These are phyloP conservation scores for Termitomyces sp. DNA, from an alignment of 768 basidiomycete species.

Conservation along the genomic window DNA sequence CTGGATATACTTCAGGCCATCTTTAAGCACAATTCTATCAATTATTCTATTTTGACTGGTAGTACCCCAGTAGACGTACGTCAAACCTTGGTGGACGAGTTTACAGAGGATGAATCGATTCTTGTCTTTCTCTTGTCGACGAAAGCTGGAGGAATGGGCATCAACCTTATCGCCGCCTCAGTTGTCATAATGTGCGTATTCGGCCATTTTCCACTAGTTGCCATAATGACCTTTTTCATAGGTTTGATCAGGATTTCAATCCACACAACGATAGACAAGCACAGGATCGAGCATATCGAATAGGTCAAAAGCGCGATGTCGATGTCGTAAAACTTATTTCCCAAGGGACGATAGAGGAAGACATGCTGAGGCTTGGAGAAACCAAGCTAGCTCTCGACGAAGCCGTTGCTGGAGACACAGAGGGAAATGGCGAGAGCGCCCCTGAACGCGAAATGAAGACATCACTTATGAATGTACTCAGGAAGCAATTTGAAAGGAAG, in stretches of 20 bases:
- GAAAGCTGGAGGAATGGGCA: slow-evolving; percentile 93
- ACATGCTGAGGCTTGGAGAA: slow-evolving; percentile 85
- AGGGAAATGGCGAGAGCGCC: slow-evolving; percentile 54
- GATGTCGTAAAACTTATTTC: slow-evolving; percentile 94
- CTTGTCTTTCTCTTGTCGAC: slow-evolving; percentile 88
- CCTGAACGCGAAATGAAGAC: slow-evolving; percentile 81
- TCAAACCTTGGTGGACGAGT: slow-evolving; percentile 92
- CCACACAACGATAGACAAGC: slow-evolving; percentile 97
- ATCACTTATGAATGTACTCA: slow-evolving; percentile 76
- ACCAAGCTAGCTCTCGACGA: slow-evolving; percentile 92
- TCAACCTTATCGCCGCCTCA: slow-evolving; percentile 93
- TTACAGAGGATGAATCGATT: slow-evolving; percentile 83
- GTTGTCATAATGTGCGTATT: slow-evolving; percentile 81
- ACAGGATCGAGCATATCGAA: slow-evolving; percentile 94
- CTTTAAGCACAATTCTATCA: slow-evolving; percentile 63
- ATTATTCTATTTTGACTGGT: slow-evolving; percentile 84
- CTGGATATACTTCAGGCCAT: slow-evolving; percentile 88
- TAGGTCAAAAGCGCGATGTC: slow-evolving; percentile 91
- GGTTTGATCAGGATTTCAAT: slow-evolving; percentile 98
- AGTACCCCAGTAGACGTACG: slow-evolving; percentile 91
- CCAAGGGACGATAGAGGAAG: slow-evolving; percentile 91
- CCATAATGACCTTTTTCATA: slow-evolving; percentile 19
- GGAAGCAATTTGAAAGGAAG: slow-evolving; percentile 73
- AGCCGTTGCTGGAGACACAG: slow-evolving; percentile 82
- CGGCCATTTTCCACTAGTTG: slow-evolving; percentile 2